Evolutionary conservation across 371 early-diverging fungal species (phyloP).

Genomic region (Apophysomyces variabilis): DNA sequence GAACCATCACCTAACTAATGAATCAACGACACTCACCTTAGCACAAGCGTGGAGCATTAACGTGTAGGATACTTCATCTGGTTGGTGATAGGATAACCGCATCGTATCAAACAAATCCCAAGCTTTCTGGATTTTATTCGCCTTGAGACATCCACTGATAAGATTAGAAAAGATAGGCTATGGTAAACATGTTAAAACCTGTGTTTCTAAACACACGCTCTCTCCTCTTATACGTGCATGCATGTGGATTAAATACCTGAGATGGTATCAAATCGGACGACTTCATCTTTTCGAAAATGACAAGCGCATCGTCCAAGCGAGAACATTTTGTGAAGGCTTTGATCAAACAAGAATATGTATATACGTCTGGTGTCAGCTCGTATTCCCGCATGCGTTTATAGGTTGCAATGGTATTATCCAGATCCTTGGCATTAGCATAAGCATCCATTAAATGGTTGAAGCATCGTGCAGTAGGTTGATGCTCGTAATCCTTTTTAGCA

Average conservation of each 20-base stretch:
- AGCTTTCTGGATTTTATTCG: conserved; percentile 71
- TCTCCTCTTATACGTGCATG: too few species aligned
- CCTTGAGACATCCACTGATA: conserved; percentile 82
- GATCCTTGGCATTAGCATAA: conserved; percentile 71
- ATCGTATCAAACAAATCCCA: conserved; percentile 93
- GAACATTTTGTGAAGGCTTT: conserved; percentile 66
- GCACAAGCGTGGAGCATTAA: conserved; percentile 94
- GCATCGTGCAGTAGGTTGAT: conserved; percentile 68
- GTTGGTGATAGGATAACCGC: conserved; percentile 77
- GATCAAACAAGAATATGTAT: conserved; percentile 73
- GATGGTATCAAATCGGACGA: conserved; percentile 43
- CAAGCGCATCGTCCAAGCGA: conserved; percentile 74
- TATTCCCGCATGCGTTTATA: conserved; percentile 54
- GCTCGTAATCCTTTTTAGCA: conserved; percentile 45
- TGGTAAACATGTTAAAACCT: neutral
- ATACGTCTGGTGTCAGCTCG: conserved; percentile 60
- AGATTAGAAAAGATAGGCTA: conserved; percentile 77
- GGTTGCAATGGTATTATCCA: conserved; percentile 60
- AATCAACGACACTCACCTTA: conserved; percentile 41
- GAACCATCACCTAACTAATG: too few species aligned
- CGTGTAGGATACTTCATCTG: conserved; percentile 80
- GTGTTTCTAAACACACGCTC: neutral
- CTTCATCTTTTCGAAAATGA: conserved; percentile 78
- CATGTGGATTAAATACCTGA: conserved; percentile 29
- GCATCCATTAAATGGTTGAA: conserved; percentile 82